A percentile compares a stretch with the other conserved stretches of the same genome.
phyloP scores from a whole-genome alignment of 1,139 yeast species.

The Kodamaea anthophila region DNA sequence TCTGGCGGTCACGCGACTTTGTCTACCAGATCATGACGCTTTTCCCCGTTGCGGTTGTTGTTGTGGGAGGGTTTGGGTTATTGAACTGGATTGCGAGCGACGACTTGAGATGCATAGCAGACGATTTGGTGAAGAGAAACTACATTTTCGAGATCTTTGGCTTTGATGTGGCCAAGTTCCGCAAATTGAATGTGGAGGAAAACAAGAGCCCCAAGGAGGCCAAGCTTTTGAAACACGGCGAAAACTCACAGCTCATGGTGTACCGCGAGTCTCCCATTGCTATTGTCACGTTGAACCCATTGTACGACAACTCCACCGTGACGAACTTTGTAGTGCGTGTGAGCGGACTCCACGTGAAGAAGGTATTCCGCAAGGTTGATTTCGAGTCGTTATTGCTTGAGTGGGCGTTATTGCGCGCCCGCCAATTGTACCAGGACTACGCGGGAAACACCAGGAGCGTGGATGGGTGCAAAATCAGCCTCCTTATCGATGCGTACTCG shows the following conservation, averaged over 20 bases:
- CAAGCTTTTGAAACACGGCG: constrained; percentile 25
- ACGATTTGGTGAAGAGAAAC: constrained; percentile 26
- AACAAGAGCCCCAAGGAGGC: constrained; percentile 17
- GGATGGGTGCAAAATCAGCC: constrained; percentile 28
- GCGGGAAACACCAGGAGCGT: constrained; percentile 17
- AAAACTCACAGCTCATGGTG: constrained; percentile 48
- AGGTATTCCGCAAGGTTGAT: constrained; percentile 58
- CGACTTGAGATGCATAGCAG: constrained; percentile 42
- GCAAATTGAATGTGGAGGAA: constrained; percentile 8
- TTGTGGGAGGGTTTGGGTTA: constrained; percentile 22
- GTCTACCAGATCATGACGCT: constrained; percentile 19
- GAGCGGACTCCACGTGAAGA: constrained; percentile 56
- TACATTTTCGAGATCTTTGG: constrained; percentile 46
- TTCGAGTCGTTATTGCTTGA: constrained; percentile 55
- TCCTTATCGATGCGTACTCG: constrained; percentile 42
- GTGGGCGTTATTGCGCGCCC: constrained; percentile 51
- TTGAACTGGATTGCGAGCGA: constrained; percentile 36
- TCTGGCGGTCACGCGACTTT: constrained; percentile 21
- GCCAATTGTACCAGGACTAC: constrained; percentile 31
- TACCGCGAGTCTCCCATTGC: constrained; percentile 71
- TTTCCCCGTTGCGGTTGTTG: constrained; percentile 24
- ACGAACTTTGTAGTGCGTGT: constrained; percentile 42
- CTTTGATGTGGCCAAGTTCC: constrained; percentile 43
- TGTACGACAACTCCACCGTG: constrained; percentile 30
- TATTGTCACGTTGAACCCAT: constrained; percentile 37